Base-by-base conservation (phyloP, 768 basidiomycete genomes). In the Auricularia auricula-judae region DNA sequence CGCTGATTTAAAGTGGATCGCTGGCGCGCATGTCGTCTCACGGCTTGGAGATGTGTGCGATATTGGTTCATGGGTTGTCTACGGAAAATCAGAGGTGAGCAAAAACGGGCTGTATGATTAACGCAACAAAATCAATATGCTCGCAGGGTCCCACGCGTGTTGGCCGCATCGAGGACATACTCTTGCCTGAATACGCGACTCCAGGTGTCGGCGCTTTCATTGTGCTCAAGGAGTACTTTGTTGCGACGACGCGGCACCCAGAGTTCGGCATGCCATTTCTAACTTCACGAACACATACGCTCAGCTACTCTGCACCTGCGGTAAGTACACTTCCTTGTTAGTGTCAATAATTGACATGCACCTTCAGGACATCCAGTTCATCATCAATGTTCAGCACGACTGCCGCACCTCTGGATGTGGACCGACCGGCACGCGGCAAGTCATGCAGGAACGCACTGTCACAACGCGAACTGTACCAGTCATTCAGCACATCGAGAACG, bases 301-400 rank as follows among this genome's bases (percentile, higher is more conserved):
- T 11, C 36, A 39, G 7, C 36, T 39, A 12, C 12, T 5, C 1
- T 16, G 8, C 18, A 16, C 47, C 47, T 4, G 18, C 8, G 7
- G 47, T 51, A 21, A 8, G 47, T 12, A 51, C 16, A 18, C 42
- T 43, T 43, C 8, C 10, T 16, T 8, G 10, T 43, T 51, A 7
- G 47, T 21, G 16, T 51, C 21, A 11, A 4, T 18, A 4, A 11
- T 21, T 18, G 39, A 39, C 61, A 4, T 29, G 51, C 3, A 58
- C 42, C 43, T 18, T 11, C 58, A 68, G 70, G 51, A 67, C 44
- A 53, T 72, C 35, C 61, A 36, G 8, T 71, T 73, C 60, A 65
- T 51, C 7, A 65, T 70, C 64, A 72, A 72, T 63, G 69, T 64
- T 10, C 72, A 73, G 60, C 70, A 73, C 62, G 69, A 73, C 62